These are phyloP conservation scores for Yamadazyma diddensiae DNA, from an alignment of 1,139 yeast species.

Conservation along the genomic window DNA sequence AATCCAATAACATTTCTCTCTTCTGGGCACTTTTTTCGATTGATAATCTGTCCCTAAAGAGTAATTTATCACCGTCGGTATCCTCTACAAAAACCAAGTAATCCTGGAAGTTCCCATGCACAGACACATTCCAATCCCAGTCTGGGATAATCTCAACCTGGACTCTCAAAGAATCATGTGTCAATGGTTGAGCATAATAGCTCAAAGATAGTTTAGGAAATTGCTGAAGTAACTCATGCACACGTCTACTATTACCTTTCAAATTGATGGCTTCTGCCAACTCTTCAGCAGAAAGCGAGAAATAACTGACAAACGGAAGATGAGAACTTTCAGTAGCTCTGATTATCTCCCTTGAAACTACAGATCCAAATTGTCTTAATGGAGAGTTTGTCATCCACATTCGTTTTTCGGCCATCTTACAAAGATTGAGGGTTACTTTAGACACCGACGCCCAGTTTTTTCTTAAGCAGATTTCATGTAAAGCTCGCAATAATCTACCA, in stretches of 20 bases:
- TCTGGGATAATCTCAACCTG: conserved; percentile 66
- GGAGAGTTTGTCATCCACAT: conserved; percentile 89
- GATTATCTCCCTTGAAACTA: conserved; percentile 67
- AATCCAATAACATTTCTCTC: conserved; percentile 58
- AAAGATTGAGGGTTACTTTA: conserved; percentile 54
- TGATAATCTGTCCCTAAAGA: conserved; percentile 54
- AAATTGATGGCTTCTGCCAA: conserved; percentile 80
- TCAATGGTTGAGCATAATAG: conserved; percentile 72
- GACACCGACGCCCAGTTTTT: conserved; percentile 75
- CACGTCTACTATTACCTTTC: conserved; percentile 61
- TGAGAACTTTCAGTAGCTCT: conserved; percentile 76
- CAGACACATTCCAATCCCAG: conserved; percentile 69
- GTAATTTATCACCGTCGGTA: conserved; percentile 73
- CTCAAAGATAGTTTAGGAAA: conserved; percentile 66
- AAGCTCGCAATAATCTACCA: conserved; percentile 81
- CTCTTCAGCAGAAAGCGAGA: conserved; percentile 67
- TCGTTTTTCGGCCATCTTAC: conserved; percentile 77
- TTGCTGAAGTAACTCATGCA: conserved; percentile 59
- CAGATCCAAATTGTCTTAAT: conserved; percentile 66
- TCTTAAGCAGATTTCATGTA: conserved; percentile 70
- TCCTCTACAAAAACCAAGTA: conserved; percentile 79
- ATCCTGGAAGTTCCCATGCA: conserved; percentile 65
- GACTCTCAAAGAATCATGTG: conserved; percentile 62
- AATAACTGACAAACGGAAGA: conserved; percentile 79
- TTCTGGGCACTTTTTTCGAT: conserved; percentile 49